Percentiles rank a stretch among this genome's conserved stretches.
Evolutionary conservation across 805 yeast species (phyloP).

Genomic region (Wickerhamia fluorescens): DNA sequence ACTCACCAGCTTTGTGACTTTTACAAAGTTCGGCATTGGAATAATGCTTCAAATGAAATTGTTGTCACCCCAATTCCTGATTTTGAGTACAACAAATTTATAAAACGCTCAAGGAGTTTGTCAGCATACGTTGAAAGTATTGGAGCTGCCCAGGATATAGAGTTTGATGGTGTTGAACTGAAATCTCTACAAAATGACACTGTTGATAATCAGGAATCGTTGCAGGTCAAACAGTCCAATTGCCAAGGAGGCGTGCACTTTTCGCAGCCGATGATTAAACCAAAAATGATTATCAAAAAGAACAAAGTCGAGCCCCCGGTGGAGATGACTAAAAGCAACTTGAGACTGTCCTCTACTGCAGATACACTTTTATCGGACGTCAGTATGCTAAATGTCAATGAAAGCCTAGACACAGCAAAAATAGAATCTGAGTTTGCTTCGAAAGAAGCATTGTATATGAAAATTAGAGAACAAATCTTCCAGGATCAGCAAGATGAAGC

Average conservation of each 20-base stretch:
- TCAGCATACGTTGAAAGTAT: background rate
- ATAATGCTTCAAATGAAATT: constrained; percentile 16
- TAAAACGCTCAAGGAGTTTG: too few relatives aligned
- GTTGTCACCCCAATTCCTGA: constrained; percentile 12
- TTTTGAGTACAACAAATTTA: constrained; percentile 8
- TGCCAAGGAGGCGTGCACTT: background rate
- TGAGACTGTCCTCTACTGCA: background rate
- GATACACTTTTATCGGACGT: too few relatives aligned
- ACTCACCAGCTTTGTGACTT: constrained; percentile 68
- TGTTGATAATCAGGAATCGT: too few relatives aligned
- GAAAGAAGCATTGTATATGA: constrained; percentile 37
- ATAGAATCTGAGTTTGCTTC: constrained; percentile 30
- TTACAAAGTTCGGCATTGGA: constrained; percentile 50
- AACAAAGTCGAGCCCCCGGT: background rate
- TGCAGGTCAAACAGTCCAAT: too few relatives aligned
- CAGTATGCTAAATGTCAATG: too few relatives aligned
- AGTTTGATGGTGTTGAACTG: too few relatives aligned
- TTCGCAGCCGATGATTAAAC: constrained; percentile 4
- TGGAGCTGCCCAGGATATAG: background rate
- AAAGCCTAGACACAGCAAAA: too few relatives aligned
- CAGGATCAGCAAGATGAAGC: constrained; percentile 9
- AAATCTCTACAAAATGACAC: constrained; percentile 8
- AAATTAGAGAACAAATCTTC: constrained; percentile 34
- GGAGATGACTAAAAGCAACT: background rate
- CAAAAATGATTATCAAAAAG: constrained; percentile 11